A percentile compares a stretch with the other conserved stretches of the same genome.
Evolutionary conservation across 257 asterid species (phyloP).

Genomic region (Mentha longifolia): DNA sequence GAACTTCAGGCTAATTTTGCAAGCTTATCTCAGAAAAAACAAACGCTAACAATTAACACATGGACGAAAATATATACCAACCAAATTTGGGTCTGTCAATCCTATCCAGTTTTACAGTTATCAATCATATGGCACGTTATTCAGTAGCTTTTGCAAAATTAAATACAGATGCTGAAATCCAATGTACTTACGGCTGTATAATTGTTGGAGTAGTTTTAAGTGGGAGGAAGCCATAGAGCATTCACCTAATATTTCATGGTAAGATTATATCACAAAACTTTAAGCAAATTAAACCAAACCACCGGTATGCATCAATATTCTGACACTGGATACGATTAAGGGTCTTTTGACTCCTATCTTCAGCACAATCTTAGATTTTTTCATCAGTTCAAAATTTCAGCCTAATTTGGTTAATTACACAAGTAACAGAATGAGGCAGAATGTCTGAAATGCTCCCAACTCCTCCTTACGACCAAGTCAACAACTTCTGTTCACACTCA

Average conservation of each 20-base stretch:
- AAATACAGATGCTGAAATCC: not conserved
- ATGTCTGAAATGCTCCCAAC: not conserved
- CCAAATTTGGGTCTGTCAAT: not conserved
- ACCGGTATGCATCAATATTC: not conserved
- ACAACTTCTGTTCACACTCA: not conserved
- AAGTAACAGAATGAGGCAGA: not conserved
- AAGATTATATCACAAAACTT: slow-evolving; percentile 7
- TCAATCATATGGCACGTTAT: not conserved
- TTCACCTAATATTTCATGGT: not conserved
- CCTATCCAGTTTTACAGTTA: not conserved
- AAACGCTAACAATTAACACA: not conserved
- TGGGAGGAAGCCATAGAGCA: not conserved
- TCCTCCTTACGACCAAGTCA: not conserved
- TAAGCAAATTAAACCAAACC: not conserved
- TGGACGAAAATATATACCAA: not conserved
- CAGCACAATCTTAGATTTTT: not conserved
- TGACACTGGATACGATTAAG: not conserved
- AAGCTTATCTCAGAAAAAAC: not conserved
- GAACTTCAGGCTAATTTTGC: not conserved
- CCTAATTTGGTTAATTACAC: not conserved
- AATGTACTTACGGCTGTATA: not conserved
- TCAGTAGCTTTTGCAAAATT: slow-evolving; percentile 4
- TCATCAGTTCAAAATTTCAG: not conserved
- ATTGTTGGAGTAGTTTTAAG: not conserved
- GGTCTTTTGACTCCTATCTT: not conserved